Evolutionary conservation across 2,329 filamentous ascomycete genomes (phyloP), one percentile per base, ranked within the genome.

Genomic region (Bisporella sp.): DNA sequence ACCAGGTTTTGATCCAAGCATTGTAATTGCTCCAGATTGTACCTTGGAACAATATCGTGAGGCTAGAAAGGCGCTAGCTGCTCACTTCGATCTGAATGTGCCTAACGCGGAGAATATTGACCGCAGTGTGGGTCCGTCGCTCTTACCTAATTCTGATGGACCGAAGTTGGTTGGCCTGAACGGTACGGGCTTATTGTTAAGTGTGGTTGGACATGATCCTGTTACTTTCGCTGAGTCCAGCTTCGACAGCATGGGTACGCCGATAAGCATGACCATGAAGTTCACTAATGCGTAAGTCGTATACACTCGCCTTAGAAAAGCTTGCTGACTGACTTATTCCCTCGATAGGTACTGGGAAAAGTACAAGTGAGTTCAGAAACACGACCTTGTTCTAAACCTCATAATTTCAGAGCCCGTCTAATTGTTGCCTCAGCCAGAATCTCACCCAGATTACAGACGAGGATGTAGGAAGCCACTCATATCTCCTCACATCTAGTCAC

Each of bases 51-150:
- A 60, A 13, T 66, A 67, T n/a, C 56, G 55, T 44, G 58, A 57
- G 6, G 59, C 62, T 6, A 59, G 64, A 32, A 57, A 45, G 1
- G 62, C 59, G 41, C 50, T 66, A 40, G 56, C 52, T 6, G 54
- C 46, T 0, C 59, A 63, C 43, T 68, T 68, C 47, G 56, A 63
- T 33, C 29, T 65, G 8, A 53, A 49, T 1, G 59, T 59, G 5
- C 62, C 60, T 45, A 67, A 67, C 46, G 37, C 54, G 1, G 65
- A 68, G 47, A 56, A 56, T 4, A 57, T 67, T 31, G 61, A 67
- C 51, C 54, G 64, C 6, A 52, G 56, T 3, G 55, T 50, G 4
- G 59, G 62, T 4, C 59, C 58, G 31, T 45, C 42, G 5, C 46
- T 67, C 9, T 49, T 67, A 4, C 64, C 64, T 0, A 49, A 61